Evolutionary conservation across 169 alveolate species (phyloP), one percentile per base, ranked within the genome.

Genomic region (Cryptosporidium muris): DNA sequence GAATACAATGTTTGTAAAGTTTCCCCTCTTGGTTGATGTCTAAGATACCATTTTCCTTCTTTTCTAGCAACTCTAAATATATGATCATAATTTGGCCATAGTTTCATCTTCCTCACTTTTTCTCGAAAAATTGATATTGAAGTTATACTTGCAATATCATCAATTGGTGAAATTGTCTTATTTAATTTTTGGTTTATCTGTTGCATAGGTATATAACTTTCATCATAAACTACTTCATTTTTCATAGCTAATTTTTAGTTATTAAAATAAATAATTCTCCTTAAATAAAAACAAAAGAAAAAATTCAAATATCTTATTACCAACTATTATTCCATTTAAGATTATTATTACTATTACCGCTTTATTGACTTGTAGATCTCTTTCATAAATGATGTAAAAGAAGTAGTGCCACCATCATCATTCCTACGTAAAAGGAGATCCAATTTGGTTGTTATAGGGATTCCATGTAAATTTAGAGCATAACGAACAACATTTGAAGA

Each of bases 401-500:
- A 74, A 64, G 60, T 68, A 38, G 85, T 45, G 4, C 85, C 85
- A 43, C 60, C 85, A 58, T 74, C 85, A 60, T 74, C 85, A 45
- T 49, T 74, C 54, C 85, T 74, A 58, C 85, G 54, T 14, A 74
- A 68, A 38, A 74, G 62, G 25, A 63, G 42, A 42, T 74, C 85
- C 49, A 74, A 16, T 12, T 42, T 11, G n/a, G 49, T 51, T 25
- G 85, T 54, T 14, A 74, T 58, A 16, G 85, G 85, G 2, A 74
- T 74, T 0, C 85, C 85, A 25, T 56, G 60, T 9, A 45, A 53
- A 37, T 74, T 74, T 8, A 74, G 68, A 49, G 54, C 54, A 45
- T 74, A 51, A 9, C 68, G 54, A 43, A 74, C 64, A 7, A 68
- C 85, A 74, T 62, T 62, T 1, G 52, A 66, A 34, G 74, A 56